Evolutionary conservation across 2,329 filamentous ascomycete genomes (phyloP).

Genomic region (Fusarium fracticaudum): DNA sequence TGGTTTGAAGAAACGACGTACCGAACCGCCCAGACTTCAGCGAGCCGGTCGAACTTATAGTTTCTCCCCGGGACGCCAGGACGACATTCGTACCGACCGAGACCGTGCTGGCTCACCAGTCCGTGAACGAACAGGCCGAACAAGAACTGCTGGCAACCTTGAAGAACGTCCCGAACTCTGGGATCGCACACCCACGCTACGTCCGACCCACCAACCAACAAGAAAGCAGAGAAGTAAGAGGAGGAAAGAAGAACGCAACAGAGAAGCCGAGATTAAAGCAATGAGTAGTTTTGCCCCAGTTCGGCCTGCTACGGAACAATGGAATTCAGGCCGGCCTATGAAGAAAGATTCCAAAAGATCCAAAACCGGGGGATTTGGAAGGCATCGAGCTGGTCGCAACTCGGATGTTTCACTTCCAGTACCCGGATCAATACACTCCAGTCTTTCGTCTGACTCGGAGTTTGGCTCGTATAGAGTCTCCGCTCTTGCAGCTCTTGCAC

Average conservation of each 20-base stretch:
- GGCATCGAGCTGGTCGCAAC: slow-evolving; percentile 67
- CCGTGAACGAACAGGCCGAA: slow-evolving; percentile 34
- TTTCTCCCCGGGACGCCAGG: slow-evolving; percentile 69
- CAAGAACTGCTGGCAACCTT: slow-evolving; percentile 17
- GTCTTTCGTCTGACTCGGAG: slow-evolving; percentile 79
- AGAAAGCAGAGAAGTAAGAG: slow-evolving; percentile 78
- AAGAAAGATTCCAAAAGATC: slow-evolving; percentile 74
- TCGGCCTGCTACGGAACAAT: slow-evolving; percentile 68
- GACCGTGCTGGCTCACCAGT: slow-evolving; percentile 29
- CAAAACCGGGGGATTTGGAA: slow-evolving; percentile 60
- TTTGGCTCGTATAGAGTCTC: slow-evolving; percentile 80
- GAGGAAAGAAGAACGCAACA: slow-evolving; percentile 76
- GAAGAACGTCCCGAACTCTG: slow-evolving; percentile 36
- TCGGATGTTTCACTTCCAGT: slow-evolving; percentile 81
- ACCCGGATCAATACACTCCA: slow-evolving; percentile 79
- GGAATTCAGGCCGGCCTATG: slow-evolving; percentile 67
- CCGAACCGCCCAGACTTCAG: slow-evolving; percentile 59
- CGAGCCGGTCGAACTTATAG: slow-evolving; percentile 64
- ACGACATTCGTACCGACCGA: slow-evolving; percentile 58
- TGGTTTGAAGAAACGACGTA: slow-evolving; percentile 54
- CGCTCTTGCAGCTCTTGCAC: slow-evolving; percentile 81
- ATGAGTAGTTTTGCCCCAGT: slow-evolving; percentile 78
- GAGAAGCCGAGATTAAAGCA: slow-evolving; percentile 88
- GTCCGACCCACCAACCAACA: slow-evolving; percentile 70
- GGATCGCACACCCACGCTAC: slow-evolving; percentile 59